These are phyloP conservation scores for Musa itinerans DNA, from an alignment of 176 grass and related monocot genomes.

Conservation along the genomic window DNA sequence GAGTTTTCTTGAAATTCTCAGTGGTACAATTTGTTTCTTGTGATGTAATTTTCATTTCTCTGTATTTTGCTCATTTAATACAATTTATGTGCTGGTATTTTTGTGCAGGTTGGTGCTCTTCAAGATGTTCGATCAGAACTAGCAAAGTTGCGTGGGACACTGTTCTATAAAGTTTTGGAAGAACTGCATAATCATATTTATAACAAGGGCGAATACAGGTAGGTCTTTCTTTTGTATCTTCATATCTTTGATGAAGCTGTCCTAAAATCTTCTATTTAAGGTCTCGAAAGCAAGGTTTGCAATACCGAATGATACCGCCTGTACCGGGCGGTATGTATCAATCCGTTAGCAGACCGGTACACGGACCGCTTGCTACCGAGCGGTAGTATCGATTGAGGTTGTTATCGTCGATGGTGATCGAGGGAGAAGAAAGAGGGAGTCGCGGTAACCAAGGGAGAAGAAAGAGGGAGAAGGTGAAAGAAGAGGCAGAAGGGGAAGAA, in stretches of 20 bases:
- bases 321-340: too few relatives aligned
- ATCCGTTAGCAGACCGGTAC: too few relatives aligned
- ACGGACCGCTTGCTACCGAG: too few relatives aligned
- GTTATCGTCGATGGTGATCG: too few relatives aligned
- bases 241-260: constrained; percentile 8
- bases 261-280: neutral
- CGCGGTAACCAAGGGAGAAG: too few relatives aligned
- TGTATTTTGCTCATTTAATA: neutral
- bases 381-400: too few relatives aligned
- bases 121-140: constrained; percentile 98
- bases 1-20: neutral
- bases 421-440: too few relatives aligned
- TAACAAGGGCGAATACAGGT: constrained; percentile 83
- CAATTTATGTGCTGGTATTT: constrained; percentile 13
- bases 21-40: neutral
- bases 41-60: neutral
- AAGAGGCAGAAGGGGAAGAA: too few relatives aligned
- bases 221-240: constrained; percentile 14
- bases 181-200: constrained; percentile 93
- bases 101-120: constrained; percentile 94
- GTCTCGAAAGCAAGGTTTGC: too few relatives aligned
- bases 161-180: constrained; percentile 97
- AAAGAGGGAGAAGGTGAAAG: too few relatives aligned
- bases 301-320: too few relatives aligned
- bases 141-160: constrained; percentile 69